Base-by-base conservation (phyloP, 2,329 filamentous ascomycete species). In the Pseudogymnoascus sp. region DNA sequence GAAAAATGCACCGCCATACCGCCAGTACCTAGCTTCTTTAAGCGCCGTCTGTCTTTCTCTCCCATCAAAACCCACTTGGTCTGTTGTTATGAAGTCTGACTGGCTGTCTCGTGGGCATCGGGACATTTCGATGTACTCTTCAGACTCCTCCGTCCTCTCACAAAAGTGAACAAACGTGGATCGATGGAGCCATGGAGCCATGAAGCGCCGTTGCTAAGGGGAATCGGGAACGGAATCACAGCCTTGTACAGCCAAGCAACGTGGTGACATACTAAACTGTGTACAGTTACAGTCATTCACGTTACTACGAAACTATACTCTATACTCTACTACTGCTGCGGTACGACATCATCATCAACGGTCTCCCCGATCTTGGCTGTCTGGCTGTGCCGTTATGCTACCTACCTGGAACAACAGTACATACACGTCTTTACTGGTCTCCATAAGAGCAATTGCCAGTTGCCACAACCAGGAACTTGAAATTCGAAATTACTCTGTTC, bases 51-150 rank as follows among this genome's bases (percentile, higher is more conserved):
- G 16, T 56, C 50, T 56, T 21, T 56, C 50, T 56, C 5, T 18
- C 50, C 16, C 50, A 56, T 8, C n/a, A n/a, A 44, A 56, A 33
- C 50, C 50, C 50, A 56, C 50, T 56, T 56, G 25, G 28, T 18
- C 50, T 56, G 25, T 56, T 56, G 25, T 14, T 56, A 33, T 56
- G 4, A 11, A 1, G 50, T 56, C 25, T 56, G n/a, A 56, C 50
- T 56, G 50, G 50, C n/a, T 56, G 25, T 21, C 14, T 5, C n/a
- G 50, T 56, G 25, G 50, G 50, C 25, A 11, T n/a, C 28, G 25
- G 50, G 50, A 33, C 8, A 56, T 56, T 56, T 56, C n/a, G 50
- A 56, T 56, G 50, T 56, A 56, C 50, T 56, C 50, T 56, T 10
- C n/a, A 56, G 25, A 12, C 28, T 56, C 50, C n/a, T 56, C 50